Conservation (phyloP, 352 stramenopile genomes). For the Globisporangium yorkense region DNA sequence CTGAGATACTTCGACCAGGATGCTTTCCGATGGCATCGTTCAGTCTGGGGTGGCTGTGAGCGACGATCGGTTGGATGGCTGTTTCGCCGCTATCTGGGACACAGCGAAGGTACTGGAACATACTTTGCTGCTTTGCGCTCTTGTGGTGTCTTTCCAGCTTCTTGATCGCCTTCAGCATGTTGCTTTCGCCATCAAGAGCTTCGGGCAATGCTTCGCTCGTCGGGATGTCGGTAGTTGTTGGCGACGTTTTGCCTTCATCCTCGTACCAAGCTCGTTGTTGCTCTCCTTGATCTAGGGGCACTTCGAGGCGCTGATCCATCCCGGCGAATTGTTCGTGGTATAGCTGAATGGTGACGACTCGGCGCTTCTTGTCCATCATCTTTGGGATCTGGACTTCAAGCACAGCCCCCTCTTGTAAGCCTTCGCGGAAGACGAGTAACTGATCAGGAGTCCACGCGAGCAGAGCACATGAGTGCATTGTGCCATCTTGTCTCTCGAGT, state of each 20-base stretch:
- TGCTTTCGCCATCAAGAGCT: constrained; percentile 17
- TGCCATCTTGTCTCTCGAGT: not conserved
- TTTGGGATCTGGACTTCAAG: constrained; percentile 4
- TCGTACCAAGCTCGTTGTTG: not conserved
- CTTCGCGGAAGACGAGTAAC: constrained; percentile 19
- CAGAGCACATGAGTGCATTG: constrained; percentile 11
- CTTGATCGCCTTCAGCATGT: constrained; percentile 42
- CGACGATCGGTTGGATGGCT: not conserved
- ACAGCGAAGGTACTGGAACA: constrained; percentile 26
- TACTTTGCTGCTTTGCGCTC: constrained; percentile 38
- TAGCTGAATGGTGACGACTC: constrained; percentile 16
- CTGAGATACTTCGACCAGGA: not conserved
- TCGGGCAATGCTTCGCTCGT: not conserved
- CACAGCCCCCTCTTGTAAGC: constrained; percentile 1
- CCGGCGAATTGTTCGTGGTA: constrained; percentile 20
- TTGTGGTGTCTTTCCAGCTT: constrained; percentile 37
- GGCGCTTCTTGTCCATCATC: constrained; percentile 2
- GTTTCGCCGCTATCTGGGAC: not conserved
- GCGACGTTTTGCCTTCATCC: not conserved
- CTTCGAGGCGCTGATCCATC: constrained; percentile 18
- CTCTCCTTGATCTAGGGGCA: not conserved
- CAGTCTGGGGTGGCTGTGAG: too few species aligned
- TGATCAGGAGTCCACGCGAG: constrained; percentile 7
- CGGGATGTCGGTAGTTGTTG: not conserved
- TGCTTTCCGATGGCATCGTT: not conserved